Percentiles rank a stretch among this genome's conserved stretches.
Conservation (phyloP, 2,329 filamentous ascomycete genomes). For the Lachnellula suecica region DNA sequence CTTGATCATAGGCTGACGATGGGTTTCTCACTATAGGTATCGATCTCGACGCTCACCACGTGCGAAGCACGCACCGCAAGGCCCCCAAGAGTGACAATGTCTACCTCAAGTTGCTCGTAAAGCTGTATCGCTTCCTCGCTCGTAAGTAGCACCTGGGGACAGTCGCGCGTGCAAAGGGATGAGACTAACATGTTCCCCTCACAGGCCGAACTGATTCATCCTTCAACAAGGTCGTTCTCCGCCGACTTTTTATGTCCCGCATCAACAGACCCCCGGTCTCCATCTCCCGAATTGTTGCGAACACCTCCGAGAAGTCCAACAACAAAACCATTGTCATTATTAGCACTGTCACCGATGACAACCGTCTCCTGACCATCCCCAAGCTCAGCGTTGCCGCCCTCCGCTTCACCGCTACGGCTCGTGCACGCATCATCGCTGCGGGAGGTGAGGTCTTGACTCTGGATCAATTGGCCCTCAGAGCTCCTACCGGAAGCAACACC, state of each 20-base stretch:
- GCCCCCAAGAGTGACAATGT: slow-evolving; percentile 98
- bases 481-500: slow-evolving; percentile 95
- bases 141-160: slow-evolving; percentile 61
- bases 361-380: slow-evolving; percentile 84
- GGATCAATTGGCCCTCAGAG: slow-evolving; percentile 93
- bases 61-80: slow-evolving; percentile 78
- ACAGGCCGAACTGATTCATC: slow-evolving; percentile 88
- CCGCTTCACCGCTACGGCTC: slow-evolving; percentile 93
- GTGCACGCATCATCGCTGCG: slow-evolving; percentile 88
- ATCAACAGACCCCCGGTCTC: slow-evolving; percentile 97
- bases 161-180: not conserved
- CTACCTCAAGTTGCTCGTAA: slow-evolving; percentile 95
- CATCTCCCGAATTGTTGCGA: slow-evolving; percentile 81
- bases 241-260: slow-evolving; percentile 96
- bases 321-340: slow-evolving; percentile 92
- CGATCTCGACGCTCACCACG: slow-evolving; percentile 70
- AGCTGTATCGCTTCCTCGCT: slow-evolving; percentile 96
- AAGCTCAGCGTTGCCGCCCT: slow-evolving; percentile 94
- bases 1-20: slow-evolving; percentile 63
- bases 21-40: slow-evolving; percentile 58
- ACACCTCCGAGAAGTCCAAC: slow-evolving; percentile 62
- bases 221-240: slow-evolving; percentile 99
- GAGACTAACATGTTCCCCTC: slow-evolving; percentile 2
- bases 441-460: slow-evolving; percentile 95
- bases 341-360: slow-evolving; percentile 96